phyloP scores from a whole-genome alignment of 1,284 basidiomycete species.

The Gymnopus androsaceus region DNA sequence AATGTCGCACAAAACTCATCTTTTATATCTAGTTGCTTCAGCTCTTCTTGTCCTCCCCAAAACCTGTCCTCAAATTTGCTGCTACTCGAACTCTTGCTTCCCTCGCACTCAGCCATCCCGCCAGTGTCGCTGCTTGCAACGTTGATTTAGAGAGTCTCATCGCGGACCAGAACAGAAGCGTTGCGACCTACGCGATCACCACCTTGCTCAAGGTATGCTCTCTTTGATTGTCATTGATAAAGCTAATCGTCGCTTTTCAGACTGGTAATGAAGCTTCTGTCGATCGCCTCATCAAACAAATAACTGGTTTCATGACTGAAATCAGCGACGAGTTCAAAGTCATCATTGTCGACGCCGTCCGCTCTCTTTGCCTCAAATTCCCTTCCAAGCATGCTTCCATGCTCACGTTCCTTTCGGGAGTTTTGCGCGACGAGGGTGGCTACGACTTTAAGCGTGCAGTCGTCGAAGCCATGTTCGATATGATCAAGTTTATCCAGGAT shows the following conservation, averaged over 20 bases:
- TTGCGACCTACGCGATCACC: slow-evolving; percentile 98
- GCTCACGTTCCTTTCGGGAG: slow-evolving; percentile 93
- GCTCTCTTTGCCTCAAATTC: slow-evolving; percentile 98
- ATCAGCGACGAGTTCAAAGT: slow-evolving; percentile 99
- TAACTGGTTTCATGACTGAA: slow-evolving; percentile 98
- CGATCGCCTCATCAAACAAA: slow-evolving; percentile 99
- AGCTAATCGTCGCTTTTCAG: slow-evolving; percentile 36
- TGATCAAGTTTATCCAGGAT: slow-evolving; percentile 97
- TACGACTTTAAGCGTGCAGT: slow-evolving; percentile 99
- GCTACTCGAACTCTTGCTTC: slow-evolving; percentile 94
- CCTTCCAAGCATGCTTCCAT: slow-evolving; percentile 94
- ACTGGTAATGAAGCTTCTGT: slow-evolving; percentile 99
- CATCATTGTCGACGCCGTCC: slow-evolving; percentile 98
- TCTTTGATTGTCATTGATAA: slow-evolving; percentile 2
- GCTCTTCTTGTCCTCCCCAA: slow-evolving; percentile 91
- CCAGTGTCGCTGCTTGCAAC: slow-evolving; percentile 91
- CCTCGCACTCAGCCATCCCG: slow-evolving; percentile 82
- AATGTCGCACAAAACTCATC: not conserved
- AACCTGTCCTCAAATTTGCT: slow-evolving; percentile 94
- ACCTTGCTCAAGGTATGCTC: slow-evolving; percentile 86
- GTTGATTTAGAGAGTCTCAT: slow-evolving; percentile 98
- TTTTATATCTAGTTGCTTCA: slow-evolving; percentile 68
- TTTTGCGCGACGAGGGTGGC: slow-evolving; percentile 95
- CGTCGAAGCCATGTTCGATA: slow-evolving; percentile 99
- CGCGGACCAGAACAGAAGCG: slow-evolving; percentile 93